Base-by-base conservation (phyloP, 768 basidiomycete genomes). In the Rhizopogon vesiculosus region DNA sequence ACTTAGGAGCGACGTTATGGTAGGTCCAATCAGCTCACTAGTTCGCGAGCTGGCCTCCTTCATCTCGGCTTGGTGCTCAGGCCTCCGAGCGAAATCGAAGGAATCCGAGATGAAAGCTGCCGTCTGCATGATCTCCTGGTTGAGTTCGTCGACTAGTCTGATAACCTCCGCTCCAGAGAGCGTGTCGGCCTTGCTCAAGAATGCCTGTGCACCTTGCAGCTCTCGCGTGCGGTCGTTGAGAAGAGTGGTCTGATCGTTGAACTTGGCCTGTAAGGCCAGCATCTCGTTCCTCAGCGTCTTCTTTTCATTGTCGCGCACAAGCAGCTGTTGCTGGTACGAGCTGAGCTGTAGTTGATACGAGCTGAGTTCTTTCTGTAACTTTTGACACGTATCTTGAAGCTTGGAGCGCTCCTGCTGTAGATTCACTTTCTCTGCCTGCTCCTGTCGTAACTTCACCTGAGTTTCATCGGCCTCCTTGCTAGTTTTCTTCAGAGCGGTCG, bases 81-180 rank as follows among this genome's bases (percentile, higher is more conserved):
- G 61, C 15, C 57, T 56, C 33, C 69, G 69, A 12, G 56, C 56
- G 61, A 71, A 71, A 58, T 69, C 67, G 40, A 63, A 72, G 28
- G 67, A 64, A 31, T 80, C 78, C 0, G 77, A 72, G 49, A 82
- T 74, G 60, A 74, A 69, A 25, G 78, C 76, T 3, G 75, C 63
- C 12, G 69, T 67, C 56, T 82, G 81, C 40, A 77, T 67, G 22
- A 81, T 77, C 59, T 82, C 81, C 22, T 68, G 64, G 58, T 82
- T 82, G 55, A 82, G 62, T 0, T 67, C 64, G 28, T 79, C 73
- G 31, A 76, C 64, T 4, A 69, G 54, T 0, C 62, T n/a, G 9
- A 72, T 70, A 49, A 79, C 72, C 9, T 82, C 80, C 0, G 74
- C 72, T 1, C 73, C 77, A 0, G 80, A 76, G 54, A 76, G 67